Conservation (phyloP, 1,139 yeast genomes). For the Saccharomyces hybrid region DNA sequence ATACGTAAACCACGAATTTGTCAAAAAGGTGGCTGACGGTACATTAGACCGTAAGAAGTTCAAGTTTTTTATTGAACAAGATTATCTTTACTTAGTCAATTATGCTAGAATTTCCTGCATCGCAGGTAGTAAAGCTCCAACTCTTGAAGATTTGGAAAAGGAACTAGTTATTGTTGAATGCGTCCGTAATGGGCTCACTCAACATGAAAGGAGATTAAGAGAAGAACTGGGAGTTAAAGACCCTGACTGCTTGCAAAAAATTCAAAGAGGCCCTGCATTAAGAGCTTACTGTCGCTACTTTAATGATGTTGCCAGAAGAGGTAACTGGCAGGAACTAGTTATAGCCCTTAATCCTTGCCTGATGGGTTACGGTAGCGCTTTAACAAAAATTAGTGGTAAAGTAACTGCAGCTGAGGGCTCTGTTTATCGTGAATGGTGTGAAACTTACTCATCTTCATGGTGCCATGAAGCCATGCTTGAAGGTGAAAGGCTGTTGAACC, state of each 20-base stretch:
- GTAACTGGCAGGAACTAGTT: slow-evolving; percentile 57
- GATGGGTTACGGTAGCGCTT: slow-evolving; percentile 58
- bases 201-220: slow-evolving; percentile 47
- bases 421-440: slow-evolving; percentile 50
- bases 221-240: slow-evolving; percentile 39
- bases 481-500: slow-evolving; percentile 46
- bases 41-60: slow-evolving; percentile 46
- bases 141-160: slow-evolving; percentile 43
- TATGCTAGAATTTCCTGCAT: slow-evolving; percentile 63
- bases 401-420: slow-evolving; percentile 25
- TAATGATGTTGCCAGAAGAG: slow-evolving; percentile 42
- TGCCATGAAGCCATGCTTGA: slow-evolving; percentile 44
- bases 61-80: slow-evolving; percentile 58
- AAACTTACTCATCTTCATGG: slow-evolving; percentile 53
- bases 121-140: slow-evolving; percentile 58
- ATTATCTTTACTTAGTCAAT: slow-evolving; percentile 58
- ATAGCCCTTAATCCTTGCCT: slow-evolving; percentile 72
- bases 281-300: slow-evolving; percentile 54
- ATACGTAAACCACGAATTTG: slow-evolving; percentile 59
- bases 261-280: slow-evolving; percentile 51
- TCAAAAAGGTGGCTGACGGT: slow-evolving; percentile 45
- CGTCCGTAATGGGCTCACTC: slow-evolving; percentile 48
- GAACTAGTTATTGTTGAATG: slow-evolving; percentile 47
- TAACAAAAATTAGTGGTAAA: slow-evolving; percentile 15
- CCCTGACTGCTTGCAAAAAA: slow-evolving; percentile 34